Evolutionary conservation across 2,329 filamentous ascomycete species (phyloP).

Genomic region (Fusarium poae): DNA sequence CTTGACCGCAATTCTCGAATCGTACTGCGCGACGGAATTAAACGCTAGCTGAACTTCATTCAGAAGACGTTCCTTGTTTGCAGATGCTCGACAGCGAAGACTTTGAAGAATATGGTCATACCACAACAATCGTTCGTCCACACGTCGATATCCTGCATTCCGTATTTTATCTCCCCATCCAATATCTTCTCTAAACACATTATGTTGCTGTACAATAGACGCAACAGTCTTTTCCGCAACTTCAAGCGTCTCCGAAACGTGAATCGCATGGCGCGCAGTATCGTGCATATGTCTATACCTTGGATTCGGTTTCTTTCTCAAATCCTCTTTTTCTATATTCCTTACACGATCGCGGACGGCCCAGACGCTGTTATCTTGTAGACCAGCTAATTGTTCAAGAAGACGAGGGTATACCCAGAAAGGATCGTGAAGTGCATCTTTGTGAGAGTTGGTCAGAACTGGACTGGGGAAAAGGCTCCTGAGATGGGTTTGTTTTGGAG

Average conservation of each 20-base stretch:
- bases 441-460: constrained; percentile 2
- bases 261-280: constrained; percentile 59
- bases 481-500: neutral
- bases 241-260: constrained; percentile 59
- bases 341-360: constrained; percentile 54
- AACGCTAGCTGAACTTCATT: constrained; percentile 68
- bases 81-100: constrained; percentile 53
- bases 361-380: constrained; percentile 55
- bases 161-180: neutral
- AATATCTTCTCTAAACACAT: constrained; percentile 20
- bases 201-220: constrained; percentile 53
- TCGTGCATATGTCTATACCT: constrained; percentile 57
- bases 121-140: constrained; percentile 52
- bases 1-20: constrained; percentile 55
- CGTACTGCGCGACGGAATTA: constrained; percentile 59
- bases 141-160: constrained; percentile 26
- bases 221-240: constrained; percentile 52
- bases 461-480: neutral
- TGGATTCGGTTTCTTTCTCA: constrained; percentile 45
- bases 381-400: neutral
- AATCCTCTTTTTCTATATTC: constrained; percentile 47
- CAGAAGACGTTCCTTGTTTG: constrained; percentile 62
- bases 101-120: constrained; percentile 52
- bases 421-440: constrained; percentile 13
- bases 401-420: constrained; percentile 32